Evolutionary conservation across 176 grass and related monocot species (phyloP).

Genomic region (Zoysia pacifica): DNA sequence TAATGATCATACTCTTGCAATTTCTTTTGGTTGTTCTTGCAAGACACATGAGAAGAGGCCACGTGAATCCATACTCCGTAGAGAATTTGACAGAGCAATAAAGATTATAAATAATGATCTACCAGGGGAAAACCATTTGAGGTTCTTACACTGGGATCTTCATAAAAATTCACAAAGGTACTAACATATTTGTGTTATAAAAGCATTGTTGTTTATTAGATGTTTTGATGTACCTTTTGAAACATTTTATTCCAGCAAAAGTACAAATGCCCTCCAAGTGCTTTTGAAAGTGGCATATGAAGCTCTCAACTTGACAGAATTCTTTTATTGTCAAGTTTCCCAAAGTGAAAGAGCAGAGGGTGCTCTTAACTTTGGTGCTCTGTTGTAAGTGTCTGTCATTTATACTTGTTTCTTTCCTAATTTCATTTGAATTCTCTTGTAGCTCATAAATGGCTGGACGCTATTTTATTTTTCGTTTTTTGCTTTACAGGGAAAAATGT

Average conservation of each 20-base stretch:
- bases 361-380: conserved; percentile 43
- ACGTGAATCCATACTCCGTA: conserved; percentile 83
- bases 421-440: conserved; percentile 10
- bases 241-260: conserved; percentile 57
- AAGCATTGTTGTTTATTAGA: conserved; percentile 21
- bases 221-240: conserved; percentile 36
- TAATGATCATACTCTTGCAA: conserved; percentile 26
- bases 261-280: conserved; percentile 68
- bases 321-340: conserved; percentile 72
- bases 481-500: conserved; percentile 46
- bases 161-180: conserved; percentile 87
- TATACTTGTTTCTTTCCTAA: conserved; percentile 11
- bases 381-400: conserved; percentile 60
- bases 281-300: conserved; percentile 76
- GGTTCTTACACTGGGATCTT: conserved; percentile 98
- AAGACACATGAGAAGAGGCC: conserved; percentile 80
- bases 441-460: conserved; percentile 15
- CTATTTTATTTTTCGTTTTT: conserved; percentile 18
- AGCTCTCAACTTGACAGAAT: conserved; percentile 84
- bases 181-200: conserved; percentile 16
- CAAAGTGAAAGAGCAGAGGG: conserved; percentile 39
- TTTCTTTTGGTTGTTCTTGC: conserved; percentile 30
- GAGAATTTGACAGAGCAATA: conserved; percentile 81
- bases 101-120: conserved; percentile 77
- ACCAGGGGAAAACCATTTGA: conserved; percentile 65